phyloP scores from a whole-genome alignment of 2,329 filamentous ascomycete genomes.

The Massarina eburnea region DNA sequence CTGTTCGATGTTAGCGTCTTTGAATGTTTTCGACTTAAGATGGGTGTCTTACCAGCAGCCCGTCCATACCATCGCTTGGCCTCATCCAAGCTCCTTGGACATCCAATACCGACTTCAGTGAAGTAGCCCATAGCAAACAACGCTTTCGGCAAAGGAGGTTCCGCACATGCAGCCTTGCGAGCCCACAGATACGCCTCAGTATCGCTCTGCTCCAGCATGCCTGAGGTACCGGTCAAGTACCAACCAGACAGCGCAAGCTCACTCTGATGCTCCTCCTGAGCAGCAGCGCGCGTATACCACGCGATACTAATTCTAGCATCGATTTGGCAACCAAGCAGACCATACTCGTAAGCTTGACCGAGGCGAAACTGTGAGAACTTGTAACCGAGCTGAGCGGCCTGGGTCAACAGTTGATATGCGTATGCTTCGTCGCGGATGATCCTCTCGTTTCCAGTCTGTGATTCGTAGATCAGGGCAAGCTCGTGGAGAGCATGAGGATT shows the following conservation, averaged over 20 bases:
- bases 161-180: constrained; percentile 84
- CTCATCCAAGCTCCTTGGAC: constrained; percentile 83
- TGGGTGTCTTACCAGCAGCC: constrained; percentile 78
- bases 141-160: constrained; percentile 76
- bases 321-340: constrained; percentile 76
- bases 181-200: constrained; percentile 98
- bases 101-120: constrained; percentile 91
- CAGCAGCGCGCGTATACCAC: constrained; percentile 90
- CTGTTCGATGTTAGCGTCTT: constrained; percentile 50
- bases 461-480: constrained; percentile 66
- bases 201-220: constrained; percentile 86
- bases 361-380: constrained; percentile 93
- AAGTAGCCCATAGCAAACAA: constrained; percentile 99
- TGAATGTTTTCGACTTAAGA: neutral
- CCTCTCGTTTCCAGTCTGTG: constrained; percentile 62
- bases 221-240: constrained; percentile 91
- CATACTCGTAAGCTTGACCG: constrained; percentile 87
- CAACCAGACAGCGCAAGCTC: constrained; percentile 65
- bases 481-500: constrained; percentile 97
- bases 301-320: constrained; percentile 84
- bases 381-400: constrained; percentile 87
- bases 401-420: constrained; percentile 76
- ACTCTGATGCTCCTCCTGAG: constrained; percentile 91
- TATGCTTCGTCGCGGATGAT: constrained; percentile 82
- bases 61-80: constrained; percentile 98